These are phyloP conservation scores for Pseudogymnoascus destructans DNA, from an alignment of 2,329 filamentous ascomycete genomes.

Conservation along the genomic window DNA sequence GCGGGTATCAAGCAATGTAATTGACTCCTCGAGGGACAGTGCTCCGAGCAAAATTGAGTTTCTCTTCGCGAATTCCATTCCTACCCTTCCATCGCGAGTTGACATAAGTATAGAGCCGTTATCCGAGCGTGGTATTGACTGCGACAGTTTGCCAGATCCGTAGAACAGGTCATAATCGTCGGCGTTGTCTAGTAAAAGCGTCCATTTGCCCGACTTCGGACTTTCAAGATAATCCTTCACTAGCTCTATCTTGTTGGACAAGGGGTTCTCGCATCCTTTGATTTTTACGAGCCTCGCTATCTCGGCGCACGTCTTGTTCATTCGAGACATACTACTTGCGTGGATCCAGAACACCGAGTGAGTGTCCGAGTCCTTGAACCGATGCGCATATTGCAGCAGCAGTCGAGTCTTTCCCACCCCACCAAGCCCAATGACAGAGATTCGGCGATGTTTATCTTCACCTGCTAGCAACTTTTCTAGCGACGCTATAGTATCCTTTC, in stretches of 20 bases:
- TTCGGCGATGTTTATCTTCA: not conserved
- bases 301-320: constrained; percentile 29
- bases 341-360: constrained; percentile 34
- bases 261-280: constrained; percentile 14
- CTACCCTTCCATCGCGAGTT: constrained; percentile 15
- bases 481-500: not conserved
- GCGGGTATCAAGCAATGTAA: constrained; percentile 17
- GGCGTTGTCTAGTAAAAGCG: constrained; percentile 33
- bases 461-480: not conserved
- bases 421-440: constrained; percentile 28
- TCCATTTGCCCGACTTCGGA: constrained; percentile 24
- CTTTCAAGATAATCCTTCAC: constrained; percentile 14
- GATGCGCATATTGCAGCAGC: constrained; percentile 30
- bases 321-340: constrained; percentile 27
- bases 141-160: constrained; percentile 12
- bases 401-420: constrained; percentile 32
- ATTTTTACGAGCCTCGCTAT: constrained; percentile 26
- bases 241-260: constrained; percentile 11
- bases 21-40: constrained; percentile 19
- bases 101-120: constrained; percentile 26
- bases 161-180: constrained; percentile 29
- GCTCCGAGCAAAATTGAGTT: constrained; percentile 18
- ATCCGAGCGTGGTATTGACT: constrained; percentile 25
- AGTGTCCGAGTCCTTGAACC: constrained; percentile 25
- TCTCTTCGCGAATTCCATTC: constrained; percentile 5